phyloP scores from a whole-genome alignment of 2,329 filamentous ascomycete species.

The Bipolaris sorokiniana region DNA sequence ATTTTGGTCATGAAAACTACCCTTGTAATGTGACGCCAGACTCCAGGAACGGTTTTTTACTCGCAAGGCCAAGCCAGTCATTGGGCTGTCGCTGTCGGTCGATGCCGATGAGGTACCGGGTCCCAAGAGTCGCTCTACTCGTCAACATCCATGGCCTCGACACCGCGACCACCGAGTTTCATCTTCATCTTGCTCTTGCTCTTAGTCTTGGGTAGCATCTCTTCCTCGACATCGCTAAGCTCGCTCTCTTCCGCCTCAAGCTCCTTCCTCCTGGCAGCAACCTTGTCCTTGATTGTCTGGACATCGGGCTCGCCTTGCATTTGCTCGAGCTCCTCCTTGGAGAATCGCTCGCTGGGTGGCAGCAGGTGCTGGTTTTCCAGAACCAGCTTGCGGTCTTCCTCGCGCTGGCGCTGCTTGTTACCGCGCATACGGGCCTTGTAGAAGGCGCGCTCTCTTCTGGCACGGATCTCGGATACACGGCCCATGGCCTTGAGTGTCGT shows the following conservation, averaged over 20 bases:
- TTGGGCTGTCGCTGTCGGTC: background rate
- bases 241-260: constrained; percentile 63
- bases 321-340: constrained; percentile 60
- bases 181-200: constrained; percentile 57
- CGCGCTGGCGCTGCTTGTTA: constrained; percentile 82
- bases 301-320: constrained; percentile 62
- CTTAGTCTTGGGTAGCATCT: constrained; percentile 47
- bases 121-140: constrained; percentile 17
- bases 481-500: constrained; percentile 93
- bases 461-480: constrained; percentile 83
- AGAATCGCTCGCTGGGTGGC: constrained; percentile 60
- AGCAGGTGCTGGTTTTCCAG: constrained; percentile 92
- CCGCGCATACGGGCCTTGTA: constrained; percentile 94
- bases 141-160: constrained; percentile 58
- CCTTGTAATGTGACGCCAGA: constrained; percentile 31
- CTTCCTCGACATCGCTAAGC: constrained; percentile 46
- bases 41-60: constrained; percentile 20
- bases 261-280: constrained; percentile 64
- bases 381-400: constrained; percentile 83
- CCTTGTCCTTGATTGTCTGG: constrained; percentile 57
- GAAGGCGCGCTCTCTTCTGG: constrained; percentile 84
- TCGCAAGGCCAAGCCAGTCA: background rate
- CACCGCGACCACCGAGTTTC: constrained; percentile 51
- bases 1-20: constrained; percentile 30
- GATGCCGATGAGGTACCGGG: background rate